A percentile compares a stretch with the other conserved stretches of the same genome.
phyloP scores from a whole-genome alignment of 352 stramenopile species.

The Phytopythium kandeliae region DNA sequence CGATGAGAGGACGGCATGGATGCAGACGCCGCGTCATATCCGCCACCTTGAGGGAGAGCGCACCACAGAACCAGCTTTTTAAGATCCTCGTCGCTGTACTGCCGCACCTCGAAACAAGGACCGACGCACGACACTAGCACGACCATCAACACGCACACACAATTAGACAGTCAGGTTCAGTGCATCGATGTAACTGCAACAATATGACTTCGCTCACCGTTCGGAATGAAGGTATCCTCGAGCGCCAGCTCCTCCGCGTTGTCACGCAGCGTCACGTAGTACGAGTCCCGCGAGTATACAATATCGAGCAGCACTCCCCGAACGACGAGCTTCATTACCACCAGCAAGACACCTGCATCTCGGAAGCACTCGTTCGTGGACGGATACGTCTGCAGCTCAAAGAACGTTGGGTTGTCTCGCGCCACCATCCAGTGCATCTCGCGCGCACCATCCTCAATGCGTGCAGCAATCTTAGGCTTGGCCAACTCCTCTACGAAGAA shows the following conservation, averaged over 20 bases:
- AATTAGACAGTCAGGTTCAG: background rate
- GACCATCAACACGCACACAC: background rate
- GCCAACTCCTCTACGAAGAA: constrained; percentile 67
- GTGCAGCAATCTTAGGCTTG: constrained; percentile 44
- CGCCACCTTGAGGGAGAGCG: constrained; percentile 20
- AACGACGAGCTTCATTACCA: constrained; percentile 72
- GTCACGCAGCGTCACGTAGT: constrained; percentile 48
- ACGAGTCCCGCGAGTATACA: constrained; percentile 55
- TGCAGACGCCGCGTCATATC: background rate
- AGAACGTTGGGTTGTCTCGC: constrained; percentile 44
- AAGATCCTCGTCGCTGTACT: constrained; percentile 42
- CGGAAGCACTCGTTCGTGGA: constrained; percentile 34
- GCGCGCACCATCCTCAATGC: constrained; percentile 31
- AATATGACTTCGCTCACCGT: constrained; percentile 15
- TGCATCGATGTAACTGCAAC: background rate
- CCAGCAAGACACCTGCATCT: constrained; percentile 30
- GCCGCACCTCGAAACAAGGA: constrained; percentile 25
- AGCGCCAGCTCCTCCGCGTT: constrained; percentile 49
- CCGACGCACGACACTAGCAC: constrained; percentile 35
- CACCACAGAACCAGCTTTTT: constrained; percentile 65
- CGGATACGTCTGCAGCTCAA: constrained; percentile 53
- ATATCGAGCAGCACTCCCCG: constrained; percentile 56
- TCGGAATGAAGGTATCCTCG: constrained; percentile 57
- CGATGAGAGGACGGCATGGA: constrained; percentile 9
- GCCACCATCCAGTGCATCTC: constrained; percentile 54